Conservation (phyloP, 305 asterid genomes). For the Fraxinus dipetala region DNA sequence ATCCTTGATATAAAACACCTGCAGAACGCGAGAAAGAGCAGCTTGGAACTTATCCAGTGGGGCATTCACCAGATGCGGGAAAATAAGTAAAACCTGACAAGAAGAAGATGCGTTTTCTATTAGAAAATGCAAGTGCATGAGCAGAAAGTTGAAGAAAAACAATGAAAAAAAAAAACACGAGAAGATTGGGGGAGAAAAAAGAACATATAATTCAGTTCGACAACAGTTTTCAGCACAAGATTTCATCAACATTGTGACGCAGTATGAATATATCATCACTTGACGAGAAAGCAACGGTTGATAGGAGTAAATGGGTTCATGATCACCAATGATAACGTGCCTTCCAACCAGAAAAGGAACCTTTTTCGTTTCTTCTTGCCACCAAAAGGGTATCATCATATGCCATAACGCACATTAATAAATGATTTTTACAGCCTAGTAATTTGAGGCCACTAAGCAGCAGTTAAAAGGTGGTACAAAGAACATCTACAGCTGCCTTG, state of each 20-base stretch:
- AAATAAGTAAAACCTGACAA: slow-evolving; percentile 67
- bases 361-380: neutral
- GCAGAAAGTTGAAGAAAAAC: neutral
- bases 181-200: neutral
- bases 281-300: neutral
- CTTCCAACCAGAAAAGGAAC: neutral
- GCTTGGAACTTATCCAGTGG: slow-evolving; percentile 79
- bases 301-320: neutral
- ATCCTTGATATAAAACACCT: slow-evolving; percentile 47
- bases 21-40: slow-evolving; percentile 73
- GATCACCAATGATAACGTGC: neutral
- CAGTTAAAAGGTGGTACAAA: neutral
- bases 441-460: neutral
- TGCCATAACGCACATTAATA: neutral
- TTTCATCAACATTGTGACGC: neutral
- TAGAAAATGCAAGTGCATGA: slow-evolving; percentile 2
- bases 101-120: slow-evolving; percentile 23
- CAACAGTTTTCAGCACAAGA: slow-evolving; percentile 20
- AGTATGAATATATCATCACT: neutral
- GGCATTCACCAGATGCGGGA: slow-evolving; percentile 73
- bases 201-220: neutral
- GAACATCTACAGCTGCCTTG: neutral
- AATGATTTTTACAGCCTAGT: neutral
- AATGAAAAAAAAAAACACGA: neutral
- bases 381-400: neutral